Percentiles rank a stretch among this genome's conserved stretches.
phyloP scores from a whole-genome alignment of 495 filamentous ascomycete genomes.

The Neurospora hispaniola region DNA sequence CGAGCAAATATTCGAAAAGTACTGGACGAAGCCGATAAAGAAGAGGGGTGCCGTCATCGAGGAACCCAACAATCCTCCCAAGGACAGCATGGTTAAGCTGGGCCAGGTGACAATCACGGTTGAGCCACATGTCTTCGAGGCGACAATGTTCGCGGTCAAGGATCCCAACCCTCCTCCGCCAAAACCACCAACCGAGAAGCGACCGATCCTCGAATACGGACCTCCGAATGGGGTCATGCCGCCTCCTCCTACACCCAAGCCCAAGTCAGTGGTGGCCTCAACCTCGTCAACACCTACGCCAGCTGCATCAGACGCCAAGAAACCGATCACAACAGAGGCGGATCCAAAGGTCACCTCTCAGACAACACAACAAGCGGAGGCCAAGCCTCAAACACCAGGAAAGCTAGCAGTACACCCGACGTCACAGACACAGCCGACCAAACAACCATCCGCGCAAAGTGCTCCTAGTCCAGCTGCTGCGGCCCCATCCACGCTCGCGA shows the following conservation, averaged over 20 bases:
- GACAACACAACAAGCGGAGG: constrained; percentile 1
- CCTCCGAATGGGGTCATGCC: constrained; percentile 49
- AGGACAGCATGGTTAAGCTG: constrained; percentile 77
- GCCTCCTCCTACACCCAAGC: constrained; percentile 39
- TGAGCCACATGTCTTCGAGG: constrained; percentile 86
- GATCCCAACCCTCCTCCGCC: constrained; percentile 43
- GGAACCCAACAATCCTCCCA: constrained; percentile 65
- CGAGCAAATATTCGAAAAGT: constrained; percentile 83
- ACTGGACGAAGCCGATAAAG: constrained; percentile 86
- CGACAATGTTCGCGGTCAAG: constrained; percentile 76
- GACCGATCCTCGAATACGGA: constrained; percentile 63
- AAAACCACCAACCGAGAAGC: constrained; percentile 23
- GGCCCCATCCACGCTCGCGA: constrained; percentile 17
- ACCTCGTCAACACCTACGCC: constrained; percentile 8
- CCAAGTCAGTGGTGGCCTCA: constrained; percentile 11
- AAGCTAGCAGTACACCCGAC: background rate
- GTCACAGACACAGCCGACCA: constrained; percentile 11
- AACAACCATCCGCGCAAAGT: constrained; percentile 17
- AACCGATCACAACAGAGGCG: constrained; percentile 7
- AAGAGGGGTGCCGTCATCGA: constrained; percentile 60
- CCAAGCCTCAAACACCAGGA: constrained; percentile 3
- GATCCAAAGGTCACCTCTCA: constrained; percentile 13
- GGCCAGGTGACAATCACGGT: constrained; percentile 73
- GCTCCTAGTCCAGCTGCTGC: constrained; percentile 22
- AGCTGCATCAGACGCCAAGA: constrained; percentile 6